A percentile compares a stretch with the other conserved stretches of the same genome.
Evolutionary conservation across 225 moss, liverwort and hornwort genomes (phyloP).

Genomic region (Anthoceros angustus): DNA sequence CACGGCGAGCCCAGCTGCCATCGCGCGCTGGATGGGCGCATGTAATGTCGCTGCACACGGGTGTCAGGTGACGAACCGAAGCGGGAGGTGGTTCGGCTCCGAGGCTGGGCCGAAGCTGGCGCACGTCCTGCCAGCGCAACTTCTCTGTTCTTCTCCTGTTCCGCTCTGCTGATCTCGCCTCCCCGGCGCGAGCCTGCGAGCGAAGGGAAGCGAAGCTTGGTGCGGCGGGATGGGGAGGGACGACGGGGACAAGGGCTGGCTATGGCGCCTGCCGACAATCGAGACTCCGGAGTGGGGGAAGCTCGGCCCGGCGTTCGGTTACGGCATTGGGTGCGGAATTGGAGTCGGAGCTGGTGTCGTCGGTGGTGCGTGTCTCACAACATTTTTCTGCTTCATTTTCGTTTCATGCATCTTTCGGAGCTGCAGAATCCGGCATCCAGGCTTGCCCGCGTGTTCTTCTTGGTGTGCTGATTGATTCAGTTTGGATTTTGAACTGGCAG

Average conservation of each 20-base stretch:
- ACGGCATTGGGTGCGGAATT: constrained; percentile 84
- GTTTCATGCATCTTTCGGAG: background rate
- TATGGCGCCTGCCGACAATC: constrained; percentile 74
- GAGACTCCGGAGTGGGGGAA: constrained; percentile 67
- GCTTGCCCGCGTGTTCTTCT: too few relatives aligned
- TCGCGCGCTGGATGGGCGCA: too few relatives aligned
- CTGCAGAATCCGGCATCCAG: too few relatives aligned
- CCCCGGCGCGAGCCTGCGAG: too few relatives aligned
- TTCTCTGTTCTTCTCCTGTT: background rate
- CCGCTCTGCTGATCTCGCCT: background rate
- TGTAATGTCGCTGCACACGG: too few relatives aligned
- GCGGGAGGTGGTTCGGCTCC: background rate
- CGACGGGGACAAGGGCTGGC: constrained; percentile 23
- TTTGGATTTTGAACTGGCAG: too few relatives aligned
- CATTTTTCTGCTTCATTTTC: background rate
- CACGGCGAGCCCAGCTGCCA: too few relatives aligned
- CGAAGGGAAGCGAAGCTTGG: too few relatives aligned
- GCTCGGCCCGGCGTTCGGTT: constrained; percentile 74
- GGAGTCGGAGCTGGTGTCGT: constrained; percentile 77
- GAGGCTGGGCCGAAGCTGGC: background rate
- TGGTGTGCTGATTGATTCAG: too few relatives aligned
- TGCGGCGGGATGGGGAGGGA: constrained; percentile 21
- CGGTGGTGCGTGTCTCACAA: constrained; percentile 34
- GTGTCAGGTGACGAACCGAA: too few relatives aligned
- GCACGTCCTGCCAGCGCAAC: background rate